Evolutionary conservation across 2,329 filamentous ascomycete genomes (phyloP), one percentile per base, ranked within the genome.

Genomic region (Fusarium penzigii): DNA sequence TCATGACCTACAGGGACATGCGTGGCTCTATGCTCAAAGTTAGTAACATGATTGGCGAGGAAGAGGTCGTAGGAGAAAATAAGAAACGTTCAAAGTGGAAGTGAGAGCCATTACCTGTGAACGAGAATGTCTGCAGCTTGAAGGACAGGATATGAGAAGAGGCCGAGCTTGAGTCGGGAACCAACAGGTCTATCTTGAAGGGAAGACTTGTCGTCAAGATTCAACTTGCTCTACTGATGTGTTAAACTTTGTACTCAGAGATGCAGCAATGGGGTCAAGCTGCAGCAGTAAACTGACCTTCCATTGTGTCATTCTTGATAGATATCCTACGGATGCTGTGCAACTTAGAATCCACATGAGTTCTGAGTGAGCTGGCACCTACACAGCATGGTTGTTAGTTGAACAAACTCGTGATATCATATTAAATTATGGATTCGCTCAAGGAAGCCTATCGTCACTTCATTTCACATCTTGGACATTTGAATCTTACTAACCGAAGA

Each of bases 251-350:
- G 14, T 41, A n/a, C 10, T 16, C 20, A 25, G 8, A 7, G 29
- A 2, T 10, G 43, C 32, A n/a, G 32, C 10, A 9, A 6, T 11
- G 10, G 4, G 32, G 32, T 14, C 13, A 9, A 36, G 32, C 10
- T 4, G 20, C 7, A 36, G 32, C 13, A 11, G 32, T 36, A 11
- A 36, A 36, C 32, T 36, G 10, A 90, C 91, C 85, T 99, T 99
- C 92, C 94, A 99, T 72, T 97, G 94, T 29, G 94, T 97, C 94
- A 99, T 99, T n/a, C 94, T 82, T 10, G 88, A 88, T n/a, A 99
- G 77, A 72, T 96, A 96, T 39, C 94, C 94, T 72, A 94, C 92
- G 6, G 90, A 93, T 20, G 94, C 90, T 47, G 89, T 89, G 61
- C 92, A 97, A 67, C 90, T 93, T 56, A 99, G 75, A 66, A 97